Evolutionary conservation across 352 stramenopile genomes (phyloP), one percentile per base, ranked within the genome.

Genomic region (Phytophthora meadii): DNA sequence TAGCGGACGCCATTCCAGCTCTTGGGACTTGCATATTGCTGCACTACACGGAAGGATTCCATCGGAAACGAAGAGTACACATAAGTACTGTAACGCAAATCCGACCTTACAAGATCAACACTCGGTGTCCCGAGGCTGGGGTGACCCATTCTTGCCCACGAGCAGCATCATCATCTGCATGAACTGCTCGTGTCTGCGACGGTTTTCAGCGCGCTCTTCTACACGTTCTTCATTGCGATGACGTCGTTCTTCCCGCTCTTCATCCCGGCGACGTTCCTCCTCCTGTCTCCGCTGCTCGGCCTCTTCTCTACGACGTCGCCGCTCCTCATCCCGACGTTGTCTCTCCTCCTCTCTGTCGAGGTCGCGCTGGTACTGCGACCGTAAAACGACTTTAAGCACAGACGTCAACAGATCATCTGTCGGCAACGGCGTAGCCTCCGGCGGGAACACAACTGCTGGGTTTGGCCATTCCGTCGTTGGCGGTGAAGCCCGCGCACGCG

Each of bases 141-240:
- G 22, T 2, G 54, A 11, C 17, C 30, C 37, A 34, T 68, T 72
- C 41, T 79, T 76, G 19, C 61, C 58, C 14, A 67, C 57, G 2
- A 79, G 61, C 50, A 76, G 8, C 61, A 72, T 70, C 70, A 79
- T 76, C 70, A 76, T 73, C 42, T 79, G 66, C 70, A 79, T 79
- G 36, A 79, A 68, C 58, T 79, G 66, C 44, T 79, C 70, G 48
- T 79, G 66, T 50, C 66, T 58, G 36, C 68, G 70, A n/a, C 57
- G 67, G 51, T 67, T 73, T 45, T 79, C 70, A 3, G 65, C 70
- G 14, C 66, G 70, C 42, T 76, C 64, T 58, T 77, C 69, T 5
- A 54, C 54, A 25, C 65, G 69, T 56, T 71, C 69, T 68, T 74
- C 69, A 61, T 44, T 61, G 47, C 59, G 61, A 25, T 65, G 69